Evolutionary conservation across 805 yeast species (phyloP), one percentile per base, ranked within the genome.

Genomic region (Kluyveromyces nonfermentans): DNA sequence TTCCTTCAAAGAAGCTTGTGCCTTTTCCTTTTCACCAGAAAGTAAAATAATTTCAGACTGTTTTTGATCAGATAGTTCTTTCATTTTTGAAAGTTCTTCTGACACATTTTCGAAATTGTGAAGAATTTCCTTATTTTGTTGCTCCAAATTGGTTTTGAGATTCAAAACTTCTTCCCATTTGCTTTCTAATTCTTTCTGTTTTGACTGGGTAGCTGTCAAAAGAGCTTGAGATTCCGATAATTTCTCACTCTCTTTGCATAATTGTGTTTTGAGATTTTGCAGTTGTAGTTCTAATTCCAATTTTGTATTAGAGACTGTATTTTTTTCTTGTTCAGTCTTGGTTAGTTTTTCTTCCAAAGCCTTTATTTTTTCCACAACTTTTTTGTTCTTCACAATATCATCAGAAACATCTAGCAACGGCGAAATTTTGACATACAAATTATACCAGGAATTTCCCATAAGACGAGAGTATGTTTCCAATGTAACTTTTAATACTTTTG

Each of bases 381-480:
- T 75, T 45, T 75, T 76, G 4, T 78, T 69, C 55, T 78, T 81
- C 34, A 74, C 64, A 5, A 78, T 74, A 45, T 78, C 80, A 18
- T 77, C 73, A 5, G 81, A 74, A 37, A 80, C 85, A 47, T 70
- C 77, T 12, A 88, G 64, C 35, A 88, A 60, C 1, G 97, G 97
- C 52, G 83, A 85, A 52, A 90, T 67, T 43, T 76, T 75, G 17
- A 78, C 68, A 47, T 80, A 78, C 37, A 93, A 67, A 41, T 73
- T 75, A 63, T 85, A 84, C 98, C 98, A 93, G 16, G 84, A 83
- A 56, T 79, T 80, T 9, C 69, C 59, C 37, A 68, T 63, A 10
- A 79, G 57, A 10, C 67, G 63, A 46, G 73, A 70, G 46, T 80
- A 77, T 0, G 70, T 62, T 30, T 65, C 60, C 53, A 93, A 73